phyloP scores from a whole-genome alignment of 108 stramenopile species.

The Cyclotella cryptica region DNA sequence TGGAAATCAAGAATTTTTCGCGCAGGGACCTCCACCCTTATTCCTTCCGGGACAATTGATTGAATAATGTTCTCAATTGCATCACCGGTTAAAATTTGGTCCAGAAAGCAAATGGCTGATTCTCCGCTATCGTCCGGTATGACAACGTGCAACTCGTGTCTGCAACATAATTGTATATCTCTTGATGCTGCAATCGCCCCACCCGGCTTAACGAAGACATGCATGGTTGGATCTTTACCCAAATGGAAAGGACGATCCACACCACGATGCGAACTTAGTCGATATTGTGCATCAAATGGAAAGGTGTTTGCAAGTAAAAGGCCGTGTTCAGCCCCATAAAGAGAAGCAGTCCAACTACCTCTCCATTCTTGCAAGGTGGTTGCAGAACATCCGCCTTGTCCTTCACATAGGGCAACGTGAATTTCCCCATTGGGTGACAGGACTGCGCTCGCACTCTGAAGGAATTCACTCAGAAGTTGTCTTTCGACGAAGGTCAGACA shows the following conservation, averaged over 20 bases:
- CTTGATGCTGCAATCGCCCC: slow-evolving; percentile 47
- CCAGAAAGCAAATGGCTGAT: slow-evolving; percentile 27
- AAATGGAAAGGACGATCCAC: slow-evolving; percentile 75
- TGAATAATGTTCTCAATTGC: slow-evolving; percentile 59
- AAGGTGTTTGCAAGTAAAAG: slow-evolving; percentile 58
- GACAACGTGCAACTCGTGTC: slow-evolving; percentile 81
- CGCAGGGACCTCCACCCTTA: slow-evolving; percentile 71
- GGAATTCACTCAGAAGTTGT: slow-evolving; percentile 63
- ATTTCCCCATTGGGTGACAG: slow-evolving; percentile 70
- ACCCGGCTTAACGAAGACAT: slow-evolving; percentile 60
- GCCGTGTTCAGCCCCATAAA: slow-evolving; percentile 71
- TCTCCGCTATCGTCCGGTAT: slow-evolving; percentile 34
- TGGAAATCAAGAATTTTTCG: slow-evolving; percentile 42
- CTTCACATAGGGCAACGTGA: slow-evolving; percentile 71
- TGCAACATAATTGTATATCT: slow-evolving; percentile 74
- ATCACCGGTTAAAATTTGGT: slow-evolving; percentile 65
- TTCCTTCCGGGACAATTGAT: slow-evolving; percentile 63
- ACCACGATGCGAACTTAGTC: slow-evolving; percentile 77
- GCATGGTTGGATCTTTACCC: slow-evolving; percentile 60
- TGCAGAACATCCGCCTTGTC: slow-evolving; percentile 75
- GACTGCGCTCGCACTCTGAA: slow-evolving; percentile 63
- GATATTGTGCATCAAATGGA: slow-evolving; percentile 63
- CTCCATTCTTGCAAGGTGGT: slow-evolving; percentile 65
- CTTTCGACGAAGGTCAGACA: background rate
- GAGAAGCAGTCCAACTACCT: slow-evolving; percentile 74